Base-by-base conservation (phyloP, 1,284 basidiomycete genomes). In the Macrocystidia cucumis region DNA sequence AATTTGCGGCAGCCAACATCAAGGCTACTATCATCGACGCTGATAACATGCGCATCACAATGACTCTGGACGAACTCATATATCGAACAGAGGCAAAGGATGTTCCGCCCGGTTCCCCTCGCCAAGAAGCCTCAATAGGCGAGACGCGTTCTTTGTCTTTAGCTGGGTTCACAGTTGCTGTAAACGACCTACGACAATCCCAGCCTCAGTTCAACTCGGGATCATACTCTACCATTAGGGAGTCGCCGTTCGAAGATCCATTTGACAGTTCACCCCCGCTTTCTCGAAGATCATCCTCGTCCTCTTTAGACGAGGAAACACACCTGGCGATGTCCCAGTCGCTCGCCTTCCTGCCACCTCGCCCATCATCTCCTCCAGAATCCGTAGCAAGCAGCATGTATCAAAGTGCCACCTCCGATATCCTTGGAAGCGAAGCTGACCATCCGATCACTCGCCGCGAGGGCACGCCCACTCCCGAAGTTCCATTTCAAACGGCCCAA, bases 251-350 rank as follows among this genome's bases (percentile, higher is more conserved):
- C 25, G 5, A 26, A 16, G 25, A 29, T 9, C 28, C 24, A 27
- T 26, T 29, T 14, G 30, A n/a, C 14, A 16, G 5, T 52, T 50
- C 12, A 45, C 52, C 24, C 49, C 65, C 11, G 63, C 65, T 34
- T 69, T 69, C 5, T 55, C 55, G 17, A n/a, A 62, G 67, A 26
- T 68, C 65, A 27, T 63, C 51, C 16, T 64, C 63, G 0, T 72
- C 71, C 14, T 72, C 69, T 30, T 43, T 81, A 29, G 82, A 85
- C 41, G 82, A 85, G 46, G 75, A 78, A 26, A 66, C 69, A 2
- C 71, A 73, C 29, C 57, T 73, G 50, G 57, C 69, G 37, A 87
- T 88, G 83, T 79, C 82, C 3, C 83, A 86, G 48, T 87, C 84
- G 4, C 62, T 88, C 29, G 75, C 69, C 4, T 66, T 60, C 28